Evolutionary conservation across 148 eudicot genomes (phyloP).

Genomic region (Rheum nobile): DNA sequence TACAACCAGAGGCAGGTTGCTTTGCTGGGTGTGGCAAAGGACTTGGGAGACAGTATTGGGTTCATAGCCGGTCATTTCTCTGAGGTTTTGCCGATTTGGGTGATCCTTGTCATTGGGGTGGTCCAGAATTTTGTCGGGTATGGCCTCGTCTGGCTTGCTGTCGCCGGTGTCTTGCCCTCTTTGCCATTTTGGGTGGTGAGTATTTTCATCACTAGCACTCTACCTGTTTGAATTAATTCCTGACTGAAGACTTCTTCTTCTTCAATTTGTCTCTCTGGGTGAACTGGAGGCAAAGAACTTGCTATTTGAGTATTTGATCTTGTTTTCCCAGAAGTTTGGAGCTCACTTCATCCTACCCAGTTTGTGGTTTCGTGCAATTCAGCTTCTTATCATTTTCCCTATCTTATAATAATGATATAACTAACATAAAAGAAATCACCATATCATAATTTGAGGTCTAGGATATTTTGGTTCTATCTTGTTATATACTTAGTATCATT

Average conservation of each 20-base stretch:
- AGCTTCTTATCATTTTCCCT: too few species aligned
- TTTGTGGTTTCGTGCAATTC: not conserved
- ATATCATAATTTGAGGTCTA: not conserved
- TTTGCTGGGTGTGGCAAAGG: too few species aligned
- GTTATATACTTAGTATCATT: not conserved
- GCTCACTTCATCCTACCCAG: not conserved
- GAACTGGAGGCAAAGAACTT: not conserved
- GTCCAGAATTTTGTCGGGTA: conserved; percentile 42
- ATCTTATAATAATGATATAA: not conserved
- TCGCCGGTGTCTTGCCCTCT: conserved; percentile 24
- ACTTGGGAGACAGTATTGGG: conserved; percentile 52
- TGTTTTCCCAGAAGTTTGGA: not conserved
- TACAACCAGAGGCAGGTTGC: conserved; percentile 48
- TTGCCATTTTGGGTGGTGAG: conserved; percentile 58
- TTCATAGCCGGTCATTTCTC: conserved; percentile 35
- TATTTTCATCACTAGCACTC: not conserved
- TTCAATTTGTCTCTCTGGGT: not conserved
- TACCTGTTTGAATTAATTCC: not conserved
- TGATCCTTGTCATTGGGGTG: conserved; percentile 31
- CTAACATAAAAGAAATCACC: not conserved
- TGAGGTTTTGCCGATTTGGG: conserved; percentile 46
- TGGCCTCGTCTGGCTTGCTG: conserved; percentile 46
- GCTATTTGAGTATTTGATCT: not conserved
- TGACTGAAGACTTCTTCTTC: not conserved
- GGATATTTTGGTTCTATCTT: not conserved